A percentile compares a stretch with the other conserved stretches of the same genome.
These are phyloP conservation scores for Asparagopsis taxiformis DNA, from an alignment of 31 red algal genomes.

Conservation along the genomic window DNA sequence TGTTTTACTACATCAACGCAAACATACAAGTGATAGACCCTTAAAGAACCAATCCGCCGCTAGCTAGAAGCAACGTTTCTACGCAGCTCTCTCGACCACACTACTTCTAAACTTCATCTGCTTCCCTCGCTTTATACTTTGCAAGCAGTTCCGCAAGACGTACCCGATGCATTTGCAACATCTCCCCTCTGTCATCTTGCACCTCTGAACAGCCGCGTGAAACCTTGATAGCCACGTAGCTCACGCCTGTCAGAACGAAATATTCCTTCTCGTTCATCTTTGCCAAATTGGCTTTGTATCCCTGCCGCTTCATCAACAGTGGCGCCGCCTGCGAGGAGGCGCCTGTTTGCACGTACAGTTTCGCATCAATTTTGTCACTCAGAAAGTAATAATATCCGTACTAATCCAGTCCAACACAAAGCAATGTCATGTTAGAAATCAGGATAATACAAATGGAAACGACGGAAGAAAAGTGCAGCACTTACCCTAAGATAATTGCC, in stretches of 20 bases:
- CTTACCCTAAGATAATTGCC: conserved; percentile 56
- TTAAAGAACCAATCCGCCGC: too few species aligned
- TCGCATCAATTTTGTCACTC: conserved; percentile 36
- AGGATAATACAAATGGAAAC: background rate
- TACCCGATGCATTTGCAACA: conserved; percentile 20
- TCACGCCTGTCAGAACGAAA: conserved; percentile 48
- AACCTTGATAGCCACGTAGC: conserved; percentile 52
- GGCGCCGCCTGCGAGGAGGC: conserved; percentile 50
- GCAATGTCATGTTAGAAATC: background rate
- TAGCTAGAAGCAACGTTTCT: too few species aligned
- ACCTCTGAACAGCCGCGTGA: conserved; percentile 30
- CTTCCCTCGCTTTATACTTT: too few species aligned
- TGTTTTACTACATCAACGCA: too few species aligned
- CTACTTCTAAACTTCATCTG: too few species aligned
- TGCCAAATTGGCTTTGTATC: conserved; percentile 9
- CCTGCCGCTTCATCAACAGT: conserved; percentile 22
- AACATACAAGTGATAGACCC: too few species aligned
- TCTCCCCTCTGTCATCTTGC: conserved; percentile 13
- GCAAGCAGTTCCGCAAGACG: conserved; percentile 21
- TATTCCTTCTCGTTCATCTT: conserved; percentile 35
- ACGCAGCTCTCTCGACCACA: too few species aligned
- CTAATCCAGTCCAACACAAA: background rate
- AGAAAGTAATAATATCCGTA: conserved; percentile 74
- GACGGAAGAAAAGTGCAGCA: background rate
- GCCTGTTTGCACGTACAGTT: conserved; percentile 58